A percentile compares a stretch with the other conserved stretches of the same genome.
phyloP scores from a whole-genome alignment of 805 yeast species.

The Yarrowia hollandica region DNA sequence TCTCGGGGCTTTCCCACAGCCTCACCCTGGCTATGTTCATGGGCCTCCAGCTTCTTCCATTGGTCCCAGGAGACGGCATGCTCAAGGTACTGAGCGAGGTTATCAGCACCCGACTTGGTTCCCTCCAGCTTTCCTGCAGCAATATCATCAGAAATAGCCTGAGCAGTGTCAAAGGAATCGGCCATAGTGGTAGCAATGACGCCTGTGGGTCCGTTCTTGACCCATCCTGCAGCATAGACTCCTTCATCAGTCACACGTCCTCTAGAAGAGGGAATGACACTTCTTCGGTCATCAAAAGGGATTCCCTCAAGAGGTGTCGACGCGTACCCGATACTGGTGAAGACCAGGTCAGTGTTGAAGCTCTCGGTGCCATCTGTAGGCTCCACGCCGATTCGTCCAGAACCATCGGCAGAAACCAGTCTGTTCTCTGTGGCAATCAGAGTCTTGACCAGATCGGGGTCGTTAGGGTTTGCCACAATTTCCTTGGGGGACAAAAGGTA shows the following conservation, averaged over 20 bases:
- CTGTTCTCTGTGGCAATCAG: constrained; percentile 54
- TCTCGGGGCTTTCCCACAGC: constrained; percentile 54
- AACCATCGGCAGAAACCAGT: constrained; percentile 45
- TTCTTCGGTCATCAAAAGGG: constrained; percentile 48
- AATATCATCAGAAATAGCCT: constrained; percentile 58
- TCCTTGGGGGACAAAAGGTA: constrained; percentile 67
- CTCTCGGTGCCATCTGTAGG: constrained; percentile 31
- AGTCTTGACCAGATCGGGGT: constrained; percentile 46
- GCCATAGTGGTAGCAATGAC: constrained; percentile 89
- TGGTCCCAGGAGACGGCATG: constrained; percentile 58
- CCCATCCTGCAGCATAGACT: constrained; percentile 88
- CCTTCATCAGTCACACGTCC: constrained; percentile 53
- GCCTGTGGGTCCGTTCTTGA: constrained; percentile 80
- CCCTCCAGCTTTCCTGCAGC: constrained; percentile 37
- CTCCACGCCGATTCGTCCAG: constrained; percentile 39
- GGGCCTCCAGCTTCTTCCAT: constrained; percentile 60
- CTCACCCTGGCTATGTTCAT: constrained; percentile 55
- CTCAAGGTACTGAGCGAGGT: constrained; percentile 36
- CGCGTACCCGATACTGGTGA: constrained; percentile 80
- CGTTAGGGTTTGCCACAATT: constrained; percentile 43
- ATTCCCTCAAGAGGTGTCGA: constrained; percentile 59
- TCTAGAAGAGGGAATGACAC: constrained; percentile 49
- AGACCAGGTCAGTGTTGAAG: constrained; percentile 59
- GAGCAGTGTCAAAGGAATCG: constrained; percentile 77
- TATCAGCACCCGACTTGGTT: constrained; percentile 41